A percentile compares a stretch with the other conserved stretches of the same genome.
phyloP scores from a whole-genome alignment of 2,329 filamentous ascomycete genomes.

The Escovopsis sp. region DNA sequence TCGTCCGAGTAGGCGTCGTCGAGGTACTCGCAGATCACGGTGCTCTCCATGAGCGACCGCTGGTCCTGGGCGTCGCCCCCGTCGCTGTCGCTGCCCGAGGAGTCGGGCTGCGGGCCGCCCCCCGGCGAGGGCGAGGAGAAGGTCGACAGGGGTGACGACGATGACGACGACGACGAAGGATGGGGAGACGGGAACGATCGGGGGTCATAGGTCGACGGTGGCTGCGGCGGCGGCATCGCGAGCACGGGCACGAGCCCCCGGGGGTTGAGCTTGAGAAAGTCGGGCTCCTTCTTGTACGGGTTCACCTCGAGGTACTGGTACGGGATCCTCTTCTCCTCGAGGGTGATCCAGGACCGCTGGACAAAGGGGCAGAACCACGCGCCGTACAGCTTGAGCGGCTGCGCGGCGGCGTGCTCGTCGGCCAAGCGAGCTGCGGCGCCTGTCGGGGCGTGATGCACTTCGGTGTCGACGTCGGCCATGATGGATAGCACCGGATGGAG shows the following conservation, averaged over 20 bases:
- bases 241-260: constrained; percentile 62
- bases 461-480: constrained; percentile 33
- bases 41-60: constrained; percentile 57
- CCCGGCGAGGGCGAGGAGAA: no score
- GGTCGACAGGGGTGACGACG: no score
- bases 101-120: no score
- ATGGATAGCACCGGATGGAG: no score
- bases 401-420: constrained; percentile 27
- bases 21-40: constrained; percentile 59
- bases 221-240: constrained; percentile 32
- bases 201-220: no score
- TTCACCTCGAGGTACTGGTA: constrained; percentile 69
- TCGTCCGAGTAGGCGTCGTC: constrained; percentile 50
- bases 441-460: constrained; percentile 28
- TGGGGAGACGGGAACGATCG: no score
- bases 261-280: constrained; percentile 56
- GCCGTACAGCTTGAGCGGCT: constrained; percentile 50
- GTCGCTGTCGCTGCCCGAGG: constrained; percentile 7
- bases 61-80: constrained; percentile 4
- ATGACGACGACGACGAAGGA: no score
- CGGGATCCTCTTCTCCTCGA: constrained; percentile 57
- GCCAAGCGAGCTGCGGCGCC: constrained; percentile 34
- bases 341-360: constrained; percentile 56
- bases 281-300: constrained; percentile 57
- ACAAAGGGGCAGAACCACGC: constrained; percentile 63